Evolutionary conservation across 805 yeast genomes (phyloP).

Genomic region (Candida chilensis): DNA sequence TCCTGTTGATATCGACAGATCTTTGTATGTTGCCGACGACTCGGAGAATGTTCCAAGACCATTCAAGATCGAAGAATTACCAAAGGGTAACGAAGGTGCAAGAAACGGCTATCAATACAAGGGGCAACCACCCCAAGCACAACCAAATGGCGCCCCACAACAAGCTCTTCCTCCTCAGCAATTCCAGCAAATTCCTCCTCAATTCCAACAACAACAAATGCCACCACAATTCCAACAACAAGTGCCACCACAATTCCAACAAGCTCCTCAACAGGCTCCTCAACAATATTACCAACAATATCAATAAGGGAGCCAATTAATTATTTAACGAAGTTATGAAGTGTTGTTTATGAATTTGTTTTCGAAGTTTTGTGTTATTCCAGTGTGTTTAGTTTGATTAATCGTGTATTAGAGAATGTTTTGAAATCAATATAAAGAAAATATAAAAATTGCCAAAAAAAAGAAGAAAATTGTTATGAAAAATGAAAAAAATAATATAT

Average conservation of each 20-base stretch:
- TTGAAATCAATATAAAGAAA: background rate
- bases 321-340: background rate
- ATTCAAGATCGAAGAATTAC: conserved; percentile 63
- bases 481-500: too few species aligned
- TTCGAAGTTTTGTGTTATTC: background rate
- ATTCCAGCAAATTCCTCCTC: conserved; percentile 3
- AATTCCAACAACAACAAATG: conserved; percentile 3
- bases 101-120: conserved; percentile 30
- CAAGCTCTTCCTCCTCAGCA: too few species aligned
- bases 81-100: conserved; percentile 28
- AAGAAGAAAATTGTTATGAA: background rate
- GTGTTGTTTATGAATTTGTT: background rate
- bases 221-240: conserved; percentile 5
- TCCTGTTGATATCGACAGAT: conserved; percentile 86
- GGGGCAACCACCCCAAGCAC: conserved; percentile 32
- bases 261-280: conserved; percentile 9
- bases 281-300: conserved; percentile 8
- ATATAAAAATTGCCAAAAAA: background rate
- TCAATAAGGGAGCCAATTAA: conserved; percentile 4
- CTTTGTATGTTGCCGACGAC: conserved; percentile 81
- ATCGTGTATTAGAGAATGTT: background rate
- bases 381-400: background rate
- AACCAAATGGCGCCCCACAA: conserved; percentile 3
- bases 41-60: conserved; percentile 76
- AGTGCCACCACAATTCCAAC: conserved; percentile 3